Evolutionary conservation across 306 rosid species (phyloP).

Genomic region (Acmispon strigosus): DNA sequence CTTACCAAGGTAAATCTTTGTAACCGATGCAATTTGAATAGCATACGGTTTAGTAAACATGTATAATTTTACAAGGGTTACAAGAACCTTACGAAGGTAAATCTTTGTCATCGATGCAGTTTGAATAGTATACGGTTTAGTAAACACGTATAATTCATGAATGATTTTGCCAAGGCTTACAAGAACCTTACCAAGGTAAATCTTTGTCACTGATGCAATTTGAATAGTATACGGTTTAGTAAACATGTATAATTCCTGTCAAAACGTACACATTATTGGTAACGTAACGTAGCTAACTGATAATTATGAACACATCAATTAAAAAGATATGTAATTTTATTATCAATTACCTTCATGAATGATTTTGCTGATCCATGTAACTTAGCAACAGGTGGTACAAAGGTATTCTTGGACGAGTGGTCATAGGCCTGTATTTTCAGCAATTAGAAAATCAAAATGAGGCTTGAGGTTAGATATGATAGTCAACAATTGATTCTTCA

Average conservation of each 20-base stretch:
- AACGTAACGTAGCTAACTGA: neutral
- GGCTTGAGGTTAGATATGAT: slow-evolving; percentile 16
- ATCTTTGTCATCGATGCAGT: slow-evolving; percentile 9
- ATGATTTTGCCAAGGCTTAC: slow-evolving; percentile 4
- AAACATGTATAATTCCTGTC: slow-evolving; percentile 27
- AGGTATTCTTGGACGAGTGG: slow-evolving; percentile 20
- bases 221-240: slow-evolving; percentile 12
- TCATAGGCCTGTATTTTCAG: slow-evolving; percentile 22
- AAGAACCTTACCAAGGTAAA: slow-evolving; percentile 7
- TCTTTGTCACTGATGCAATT: slow-evolving; percentile 9
- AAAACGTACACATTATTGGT: neutral
- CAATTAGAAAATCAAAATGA: slow-evolving; percentile 7
- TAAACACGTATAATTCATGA: slow-evolving; percentile 9
- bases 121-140: slow-evolving; percentile 13
- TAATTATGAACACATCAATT: neutral
- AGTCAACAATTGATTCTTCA: slow-evolving; percentile 24
- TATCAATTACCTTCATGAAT: slow-evolving; percentile 19
- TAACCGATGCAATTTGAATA: neutral
- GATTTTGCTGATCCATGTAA: neutral
- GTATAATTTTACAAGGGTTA: slow-evolving; percentile 16
- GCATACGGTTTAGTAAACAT: slow-evolving; percentile 11
- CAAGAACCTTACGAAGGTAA: slow-evolving; percentile 2
- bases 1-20: slow-evolving; percentile 20
- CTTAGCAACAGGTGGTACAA: slow-evolving; percentile 17
- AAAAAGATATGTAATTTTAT: neutral